Evolutionary conservation across 1,284 basidiomycete genomes (phyloP), one percentile per base, ranked within the genome.

Genomic region (Ganoderma lucidum): DNA sequence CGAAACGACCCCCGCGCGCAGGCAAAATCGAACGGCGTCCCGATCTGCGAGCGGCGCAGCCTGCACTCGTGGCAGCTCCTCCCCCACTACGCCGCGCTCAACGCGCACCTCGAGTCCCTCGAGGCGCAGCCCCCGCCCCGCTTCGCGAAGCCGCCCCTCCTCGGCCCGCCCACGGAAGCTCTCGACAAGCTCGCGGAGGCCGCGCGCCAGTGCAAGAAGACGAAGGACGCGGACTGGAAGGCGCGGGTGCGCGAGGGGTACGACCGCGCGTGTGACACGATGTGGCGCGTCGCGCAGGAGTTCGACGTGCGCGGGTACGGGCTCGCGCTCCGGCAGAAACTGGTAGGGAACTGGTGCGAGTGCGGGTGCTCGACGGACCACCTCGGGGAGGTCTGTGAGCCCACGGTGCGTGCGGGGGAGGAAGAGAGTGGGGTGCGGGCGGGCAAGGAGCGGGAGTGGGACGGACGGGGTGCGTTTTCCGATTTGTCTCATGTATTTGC

Each of bases 281-380:
- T 92, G 2, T 92, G 90, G 90, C 82, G 85, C 19, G 87, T 91
- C 39, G 87, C 90, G 42, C 80, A 84, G 61, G 90, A 92, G 75
- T 92, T 92, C 70, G 88, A 91, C 73, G 88, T 90, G 2, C 83
- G 87, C 44, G 90, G 91, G 10, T 92, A 91, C 72, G 90, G 90
- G 1, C 80, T 83, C n/a, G 86, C 91, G 12, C 79, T 92, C 42
- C 81, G 90, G 35, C 90, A 92, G 73, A 92, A 92, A 78, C 78
- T 92, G 63, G 89, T 86, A 12, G 84, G 81, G 3, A 92, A 92
- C 73, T 92, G 91, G 90, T 92, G 90, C 75, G 89, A 91, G 69
- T 92, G 91, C 78, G 90, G 90, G 2, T 92, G 90, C 76, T 91
- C 90, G 63, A 92, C 90, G 41, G 90, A 92, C 77, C 90, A 92